A percentile compares a stretch with the other conserved stretches of the same genome.
phyloP scores from a whole-genome alignment of 345 rosid genomes.

The Brassica carinata region DNA sequence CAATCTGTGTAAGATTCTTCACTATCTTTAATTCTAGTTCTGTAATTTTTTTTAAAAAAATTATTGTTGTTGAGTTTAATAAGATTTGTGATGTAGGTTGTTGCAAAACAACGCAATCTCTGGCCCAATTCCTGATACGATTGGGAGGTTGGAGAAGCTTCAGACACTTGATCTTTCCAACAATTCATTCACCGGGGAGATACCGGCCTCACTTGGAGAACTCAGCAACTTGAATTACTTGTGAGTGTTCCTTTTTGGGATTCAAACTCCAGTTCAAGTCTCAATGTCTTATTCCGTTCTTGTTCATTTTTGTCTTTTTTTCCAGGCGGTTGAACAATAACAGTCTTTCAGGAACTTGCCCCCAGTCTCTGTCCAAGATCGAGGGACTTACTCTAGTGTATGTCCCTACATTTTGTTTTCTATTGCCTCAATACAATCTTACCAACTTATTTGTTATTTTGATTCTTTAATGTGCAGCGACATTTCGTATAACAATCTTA shows the following conservation, averaged over 20 bases:
- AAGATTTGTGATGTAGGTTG: constrained; percentile 55
- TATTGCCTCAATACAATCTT: background rate
- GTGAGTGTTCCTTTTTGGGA: constrained; percentile 47
- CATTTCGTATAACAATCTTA: constrained; percentile 88
- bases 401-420: constrained; percentile 31
- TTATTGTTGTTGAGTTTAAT: constrained; percentile 17
- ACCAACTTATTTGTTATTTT: background rate
- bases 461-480: constrained; percentile 57
- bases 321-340: constrained; percentile 95
- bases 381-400: constrained; percentile 91
- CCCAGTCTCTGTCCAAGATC: constrained; percentile 76
- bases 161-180: constrained; percentile 93
- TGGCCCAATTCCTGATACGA: constrained; percentile 76
- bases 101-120: constrained; percentile 91
- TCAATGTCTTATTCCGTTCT: constrained; percentile 8
- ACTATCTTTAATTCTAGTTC: background rate
- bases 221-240: constrained; percentile 79
- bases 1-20: constrained; percentile 75
- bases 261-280: constrained; percentile 13
- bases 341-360: constrained; percentile 80
- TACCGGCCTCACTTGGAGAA: constrained; percentile 77
- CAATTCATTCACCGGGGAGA: constrained; percentile 72
- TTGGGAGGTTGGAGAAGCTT: constrained; percentile 88
- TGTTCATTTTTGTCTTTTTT: background rate
- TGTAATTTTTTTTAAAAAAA: background rate